phyloP scores from a whole-genome alignment of 2,329 filamentous ascomycete genomes.

The Colletotrichum noveboracense region DNA sequence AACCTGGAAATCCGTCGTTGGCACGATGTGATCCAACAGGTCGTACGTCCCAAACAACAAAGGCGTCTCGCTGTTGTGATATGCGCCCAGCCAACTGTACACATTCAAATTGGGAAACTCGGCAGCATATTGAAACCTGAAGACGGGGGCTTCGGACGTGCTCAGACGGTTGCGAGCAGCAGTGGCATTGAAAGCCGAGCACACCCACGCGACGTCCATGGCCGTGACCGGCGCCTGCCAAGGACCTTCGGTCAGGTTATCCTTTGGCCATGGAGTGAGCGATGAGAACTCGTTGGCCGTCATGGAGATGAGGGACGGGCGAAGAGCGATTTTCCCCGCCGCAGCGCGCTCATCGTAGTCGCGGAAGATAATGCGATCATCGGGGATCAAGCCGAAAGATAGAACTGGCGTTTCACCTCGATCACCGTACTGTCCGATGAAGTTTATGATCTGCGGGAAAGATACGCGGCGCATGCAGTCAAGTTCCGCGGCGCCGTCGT shows the following conservation, averaged over 20 bases:
- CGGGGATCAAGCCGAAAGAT: conserved; percentile 29
- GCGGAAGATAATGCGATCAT: conserved; percentile 33
- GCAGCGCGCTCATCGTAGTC: conserved; percentile 32
- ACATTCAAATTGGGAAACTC: conserved; percentile 46
- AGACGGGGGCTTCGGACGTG: conserved; percentile 32
- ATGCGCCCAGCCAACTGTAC: conserved; percentile 44
- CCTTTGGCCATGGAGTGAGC: conserved; percentile 30
- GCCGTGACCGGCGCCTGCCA: conserved; percentile 20
- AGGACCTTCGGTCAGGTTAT: conserved; percentile 33
- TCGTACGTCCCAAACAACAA: conserved; percentile 43
- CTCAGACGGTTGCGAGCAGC: conserved; percentile 27
- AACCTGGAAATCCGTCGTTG: conserved; percentile 28
- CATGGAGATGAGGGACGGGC: conserved; percentile 35
- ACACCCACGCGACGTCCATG: conserved; percentile 27
- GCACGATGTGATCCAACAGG: conserved; percentile 25
- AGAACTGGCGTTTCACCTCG: conserved; percentile 24
- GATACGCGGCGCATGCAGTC: conserved; percentile 41
- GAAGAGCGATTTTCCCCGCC: conserved; percentile 27
- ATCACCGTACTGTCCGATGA: conserved; percentile 33
- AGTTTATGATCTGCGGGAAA: conserved; percentile 33
- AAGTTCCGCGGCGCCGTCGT: conserved; percentile 30
- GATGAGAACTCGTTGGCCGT: conserved; percentile 36
- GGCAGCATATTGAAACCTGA: conserved; percentile 44
- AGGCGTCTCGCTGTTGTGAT: conserved; percentile 42
- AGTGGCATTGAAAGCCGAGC: conserved; percentile 31